Evolutionary conservation across 306 rosid genomes (phyloP).

Genomic region (Gastrolobium villosum): DNA sequence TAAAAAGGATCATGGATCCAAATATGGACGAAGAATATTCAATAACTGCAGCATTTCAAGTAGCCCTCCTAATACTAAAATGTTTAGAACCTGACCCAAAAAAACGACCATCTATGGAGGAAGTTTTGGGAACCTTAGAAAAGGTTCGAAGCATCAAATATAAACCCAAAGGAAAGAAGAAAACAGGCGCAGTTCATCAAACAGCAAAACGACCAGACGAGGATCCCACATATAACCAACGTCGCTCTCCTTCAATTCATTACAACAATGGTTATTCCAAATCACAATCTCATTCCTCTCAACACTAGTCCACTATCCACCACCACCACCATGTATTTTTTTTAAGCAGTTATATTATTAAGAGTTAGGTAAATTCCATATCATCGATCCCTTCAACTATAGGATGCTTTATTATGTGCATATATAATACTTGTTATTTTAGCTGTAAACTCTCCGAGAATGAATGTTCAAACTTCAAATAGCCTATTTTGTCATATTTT

Average conservation of each 20-base stretch:
- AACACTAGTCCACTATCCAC: neutral
- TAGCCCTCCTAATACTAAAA: constrained; percentile 58
- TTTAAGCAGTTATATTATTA: neutral
- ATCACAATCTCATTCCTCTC: constrained; percentile 14
- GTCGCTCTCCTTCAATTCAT: constrained; percentile 5
- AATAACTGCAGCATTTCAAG: constrained; percentile 51
- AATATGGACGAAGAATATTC: constrained; percentile 53
- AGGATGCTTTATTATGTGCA: neutral
- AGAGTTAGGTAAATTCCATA: neutral
- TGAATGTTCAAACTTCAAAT: neutral
- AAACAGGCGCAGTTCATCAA: neutral
- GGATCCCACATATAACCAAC: constrained; percentile 1
- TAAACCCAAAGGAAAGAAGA: constrained; percentile 54
- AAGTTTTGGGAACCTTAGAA: constrained; percentile 57
- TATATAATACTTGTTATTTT: neutral
- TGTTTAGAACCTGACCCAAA: constrained; percentile 72
- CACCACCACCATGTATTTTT: neutral
- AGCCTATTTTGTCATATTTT: neutral
- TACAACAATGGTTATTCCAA: neutral
- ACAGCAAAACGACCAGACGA: neutral
- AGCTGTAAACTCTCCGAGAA: neutral
- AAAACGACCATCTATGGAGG: constrained; percentile 74
- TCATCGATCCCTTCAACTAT: neutral
- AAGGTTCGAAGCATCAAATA: constrained; percentile 41
- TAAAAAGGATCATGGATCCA: constrained; percentile 64